These are phyloP conservation scores for Grifola frondosa DNA, from an alignment of 1,284 basidiomycete genomes.

Conservation along the genomic window DNA sequence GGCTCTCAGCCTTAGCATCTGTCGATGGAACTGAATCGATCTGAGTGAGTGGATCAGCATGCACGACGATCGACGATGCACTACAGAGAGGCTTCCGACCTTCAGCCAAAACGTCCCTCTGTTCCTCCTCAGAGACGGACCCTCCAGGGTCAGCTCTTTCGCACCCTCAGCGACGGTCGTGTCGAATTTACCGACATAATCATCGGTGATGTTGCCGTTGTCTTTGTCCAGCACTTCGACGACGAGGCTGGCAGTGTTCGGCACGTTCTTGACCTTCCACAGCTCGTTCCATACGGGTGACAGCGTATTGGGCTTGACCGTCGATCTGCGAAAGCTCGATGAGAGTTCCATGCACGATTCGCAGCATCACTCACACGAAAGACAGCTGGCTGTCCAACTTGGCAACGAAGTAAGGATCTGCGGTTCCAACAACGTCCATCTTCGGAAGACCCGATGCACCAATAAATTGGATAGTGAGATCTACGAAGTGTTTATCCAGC, in stretches of 20 bases:
- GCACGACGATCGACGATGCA: too few species aligned
- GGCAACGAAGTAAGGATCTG: constrained; percentile 73
- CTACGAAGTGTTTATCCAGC: constrained; percentile 36
- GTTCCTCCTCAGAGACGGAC: constrained; percentile 44
- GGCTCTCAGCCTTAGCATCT: constrained; percentile 33
- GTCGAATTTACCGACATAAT: constrained; percentile 64
- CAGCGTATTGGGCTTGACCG: constrained; percentile 56
- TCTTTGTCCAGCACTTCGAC: constrained; percentile 70
- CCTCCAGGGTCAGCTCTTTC: constrained; percentile 61
- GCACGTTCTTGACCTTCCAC: constrained; percentile 73
- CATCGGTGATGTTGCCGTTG: constrained; percentile 54
- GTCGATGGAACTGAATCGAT: constrained; percentile 41
- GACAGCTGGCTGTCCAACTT: constrained; percentile 59
- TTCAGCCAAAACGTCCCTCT: constrained; percentile 70
- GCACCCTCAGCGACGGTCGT: constrained; percentile 52
- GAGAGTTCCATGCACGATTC: background rate
- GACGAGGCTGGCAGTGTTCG: constrained; percentile 51
- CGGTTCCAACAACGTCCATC: constrained; percentile 66
- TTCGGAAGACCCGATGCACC: constrained; percentile 65
- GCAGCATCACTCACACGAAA: constrained; percentile 50
- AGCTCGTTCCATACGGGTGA: constrained; percentile 72
- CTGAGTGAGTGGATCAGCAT: too few species aligned
- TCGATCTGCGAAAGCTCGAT: constrained; percentile 50
- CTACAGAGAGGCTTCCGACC: constrained; percentile 35
- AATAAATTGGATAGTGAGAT: constrained; percentile 64